Percentiles rank a stretch among this genome's conserved stretches.
phyloP scores from a whole-genome alignment of 169 alveolate species.

The Plasmodium gonderi region DNA sequence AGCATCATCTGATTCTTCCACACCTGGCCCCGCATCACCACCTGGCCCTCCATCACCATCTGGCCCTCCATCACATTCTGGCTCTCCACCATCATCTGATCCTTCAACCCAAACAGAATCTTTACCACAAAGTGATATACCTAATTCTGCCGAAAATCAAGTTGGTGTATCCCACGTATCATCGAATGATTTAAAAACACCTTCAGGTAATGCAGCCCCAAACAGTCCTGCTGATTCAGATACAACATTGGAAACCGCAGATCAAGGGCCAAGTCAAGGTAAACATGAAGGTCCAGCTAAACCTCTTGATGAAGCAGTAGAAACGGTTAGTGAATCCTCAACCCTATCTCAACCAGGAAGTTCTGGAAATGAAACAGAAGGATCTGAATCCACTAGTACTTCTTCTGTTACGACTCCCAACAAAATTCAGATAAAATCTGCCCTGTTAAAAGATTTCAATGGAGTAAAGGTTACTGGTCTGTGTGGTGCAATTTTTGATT shows the following conservation, averaged over 20 bases:
- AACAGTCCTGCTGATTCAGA: background rate
- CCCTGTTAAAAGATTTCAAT: background rate
- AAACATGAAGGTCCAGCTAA: background rate
- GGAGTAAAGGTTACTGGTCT: slow-evolving; percentile 21
- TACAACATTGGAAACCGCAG: background rate
- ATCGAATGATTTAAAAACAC: too few species aligned
- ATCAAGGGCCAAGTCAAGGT: background rate
- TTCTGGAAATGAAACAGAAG: background rate
- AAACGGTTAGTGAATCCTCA: background rate
- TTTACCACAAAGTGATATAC: too few species aligned
- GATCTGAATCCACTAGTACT: background rate
- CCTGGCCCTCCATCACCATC: too few species aligned
- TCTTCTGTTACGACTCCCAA: background rate
- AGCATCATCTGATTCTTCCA: background rate
- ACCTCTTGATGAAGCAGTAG: background rate
- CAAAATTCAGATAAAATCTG: background rate
- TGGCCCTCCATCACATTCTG: too few species aligned
- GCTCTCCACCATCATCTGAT: too few species aligned
- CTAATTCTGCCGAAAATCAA: too few species aligned
- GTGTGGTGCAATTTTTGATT: background rate
- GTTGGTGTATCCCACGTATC: too few species aligned
- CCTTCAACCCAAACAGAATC: too few species aligned
- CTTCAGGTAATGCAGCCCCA: too few species aligned
- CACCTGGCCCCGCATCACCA: background rate
- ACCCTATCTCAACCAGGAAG: background rate